Base-by-base conservation (phyloP, 805 yeast species). In the Maudiozyma bulderi region DNA sequence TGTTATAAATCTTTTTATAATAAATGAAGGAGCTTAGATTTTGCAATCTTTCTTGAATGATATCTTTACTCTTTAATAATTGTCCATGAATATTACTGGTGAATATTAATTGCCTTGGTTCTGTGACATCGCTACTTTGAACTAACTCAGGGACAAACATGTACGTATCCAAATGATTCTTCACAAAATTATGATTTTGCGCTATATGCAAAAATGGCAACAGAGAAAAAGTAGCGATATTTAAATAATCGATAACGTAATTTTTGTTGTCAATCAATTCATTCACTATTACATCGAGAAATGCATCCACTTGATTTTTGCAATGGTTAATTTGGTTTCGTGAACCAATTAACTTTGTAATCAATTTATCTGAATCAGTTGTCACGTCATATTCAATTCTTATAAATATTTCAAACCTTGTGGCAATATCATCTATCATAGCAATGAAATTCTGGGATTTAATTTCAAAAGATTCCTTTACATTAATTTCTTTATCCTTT, bases 181-280 rank as follows among this genome's bases (percentile, higher is more conserved):
- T 43, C 13, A 47, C 46, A 20, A 62, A 46, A 46, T 58, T 59
- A 13, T 50, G 52, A 46, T 52, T 54, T 29, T 57, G 57, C 11
- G 54, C 48, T n/a, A 64, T 64, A 11, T 53, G 29, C 11, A 47
- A 50, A 11, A 50, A 45, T 8, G 67, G 65, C 28, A 63, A 40
- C 3, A 57, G 40, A 13, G 65, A 55, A 26, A 47, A 43, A 6
- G 63, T 54, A 11, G 53, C 54, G 30, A 64, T 31, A n/a, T 52
- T 53, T 13, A 61, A 42, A 38, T 45, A 50, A 46, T 59, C 56
- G 13, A 61, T 48, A 31, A 60, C 48, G n/a, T 48, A 35, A 31
- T 46, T 40, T 28, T 40, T 35, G 26, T 46, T 46, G 5, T 40
- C 33, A 14, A 20, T 40, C 5, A 28, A 46, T 14, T 42, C 48